phyloP scores from a whole-genome alignment of 257 asterid species.

The Cordia subcordata region DNA sequence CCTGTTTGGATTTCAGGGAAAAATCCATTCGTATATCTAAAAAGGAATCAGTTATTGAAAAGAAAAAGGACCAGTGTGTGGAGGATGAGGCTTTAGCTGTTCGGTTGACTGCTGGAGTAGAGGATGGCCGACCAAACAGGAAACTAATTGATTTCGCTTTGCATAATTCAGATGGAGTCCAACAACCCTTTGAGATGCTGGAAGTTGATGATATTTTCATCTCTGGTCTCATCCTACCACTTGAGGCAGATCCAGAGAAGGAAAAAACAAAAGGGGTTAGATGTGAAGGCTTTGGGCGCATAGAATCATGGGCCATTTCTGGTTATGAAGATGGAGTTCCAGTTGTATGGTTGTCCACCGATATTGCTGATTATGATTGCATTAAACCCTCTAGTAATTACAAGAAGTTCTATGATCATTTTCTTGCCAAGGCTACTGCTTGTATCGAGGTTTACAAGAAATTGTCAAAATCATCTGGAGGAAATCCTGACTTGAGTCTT shows the following conservation, averaged over 20 bases:
- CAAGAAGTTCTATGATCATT: slow-evolving; percentile 67
- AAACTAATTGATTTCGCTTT: slow-evolving; percentile 66
- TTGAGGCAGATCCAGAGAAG: slow-evolving; percentile 52
- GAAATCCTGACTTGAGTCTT: slow-evolving; percentile 52
- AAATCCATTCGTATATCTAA: slow-evolving; percentile 39
- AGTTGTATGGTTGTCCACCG: slow-evolving; percentile 82
- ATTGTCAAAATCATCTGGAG: slow-evolving; percentile 62
- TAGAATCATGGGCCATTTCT: slow-evolving; percentile 95
- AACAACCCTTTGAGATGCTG: slow-evolving; percentile 81
- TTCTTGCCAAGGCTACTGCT: slow-evolving; percentile 75
- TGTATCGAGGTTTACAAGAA: slow-evolving; percentile 78
- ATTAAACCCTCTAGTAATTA: slow-evolving; percentile 70
- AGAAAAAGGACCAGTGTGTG: slow-evolving; percentile 39
- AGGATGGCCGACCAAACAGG: slow-evolving; percentile 67
- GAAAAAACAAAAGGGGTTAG: slow-evolving; percentile 55
- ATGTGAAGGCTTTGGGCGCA: slow-evolving; percentile 89
- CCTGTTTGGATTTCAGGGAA: slow-evolving; percentile 75
- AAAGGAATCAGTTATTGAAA: slow-evolving; percentile 52
- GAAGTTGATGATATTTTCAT: slow-evolving; percentile 73
- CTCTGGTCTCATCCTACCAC: slow-evolving; percentile 69
- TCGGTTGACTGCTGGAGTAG: slow-evolving; percentile 62
- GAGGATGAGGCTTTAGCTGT: slow-evolving; percentile 77
- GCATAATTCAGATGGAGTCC: slow-evolving; percentile 57
- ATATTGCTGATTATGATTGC: slow-evolving; percentile 82
- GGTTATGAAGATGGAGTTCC: slow-evolving; percentile 94